Conservation (phyloP, 139 green algal species). For the Chara braunii region DNA sequence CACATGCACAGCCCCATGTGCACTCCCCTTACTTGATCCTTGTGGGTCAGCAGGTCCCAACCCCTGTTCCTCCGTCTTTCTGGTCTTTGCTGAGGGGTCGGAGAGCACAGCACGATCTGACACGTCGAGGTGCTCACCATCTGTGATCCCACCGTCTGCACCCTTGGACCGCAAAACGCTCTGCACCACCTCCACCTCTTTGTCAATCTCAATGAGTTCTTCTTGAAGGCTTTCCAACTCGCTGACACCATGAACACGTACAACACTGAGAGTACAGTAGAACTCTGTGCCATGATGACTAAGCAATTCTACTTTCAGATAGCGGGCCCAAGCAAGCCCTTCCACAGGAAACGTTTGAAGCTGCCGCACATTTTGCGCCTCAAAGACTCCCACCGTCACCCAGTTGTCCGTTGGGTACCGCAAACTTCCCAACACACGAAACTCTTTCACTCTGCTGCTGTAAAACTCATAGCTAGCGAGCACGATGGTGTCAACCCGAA, state of each 20-base stretch:
- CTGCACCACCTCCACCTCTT: neutral
- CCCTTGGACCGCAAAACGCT: neutral
- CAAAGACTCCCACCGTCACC: constrained; percentile 33
- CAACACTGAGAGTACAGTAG: constrained; percentile 45
- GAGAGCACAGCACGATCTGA: neutral
- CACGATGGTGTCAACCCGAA: constrained; percentile 40
- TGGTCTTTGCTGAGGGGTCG: too few species aligned
- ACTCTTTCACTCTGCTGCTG: constrained; percentile 31
- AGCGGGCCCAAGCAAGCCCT: constrained; percentile 32
- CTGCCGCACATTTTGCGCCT: constrained; percentile 28
- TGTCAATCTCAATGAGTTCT: constrained; percentile 44
- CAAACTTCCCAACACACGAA: constrained; percentile 33
- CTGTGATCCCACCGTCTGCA: neutral
- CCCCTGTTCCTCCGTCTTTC: neutral
- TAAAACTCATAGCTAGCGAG: constrained; percentile 53
- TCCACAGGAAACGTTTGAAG: constrained; percentile 35
- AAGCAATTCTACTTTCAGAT: constrained; percentile 37
- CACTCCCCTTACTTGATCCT: too few species aligned
- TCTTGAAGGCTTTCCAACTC: constrained; percentile 43
- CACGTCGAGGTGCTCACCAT: neutral
- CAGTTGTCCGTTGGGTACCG: constrained; percentile 43
- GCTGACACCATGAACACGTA: constrained; percentile 46
- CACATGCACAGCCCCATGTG: too few species aligned
- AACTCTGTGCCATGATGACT: constrained; percentile 40
- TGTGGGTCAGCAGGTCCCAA: neutral